A percentile compares a stretch with the other conserved stretches of the same genome.
These are phyloP conservation scores for Aspergillus jensenii DNA, from an alignment of 2,329 filamentous ascomycete genomes.

Conservation along the genomic window DNA sequence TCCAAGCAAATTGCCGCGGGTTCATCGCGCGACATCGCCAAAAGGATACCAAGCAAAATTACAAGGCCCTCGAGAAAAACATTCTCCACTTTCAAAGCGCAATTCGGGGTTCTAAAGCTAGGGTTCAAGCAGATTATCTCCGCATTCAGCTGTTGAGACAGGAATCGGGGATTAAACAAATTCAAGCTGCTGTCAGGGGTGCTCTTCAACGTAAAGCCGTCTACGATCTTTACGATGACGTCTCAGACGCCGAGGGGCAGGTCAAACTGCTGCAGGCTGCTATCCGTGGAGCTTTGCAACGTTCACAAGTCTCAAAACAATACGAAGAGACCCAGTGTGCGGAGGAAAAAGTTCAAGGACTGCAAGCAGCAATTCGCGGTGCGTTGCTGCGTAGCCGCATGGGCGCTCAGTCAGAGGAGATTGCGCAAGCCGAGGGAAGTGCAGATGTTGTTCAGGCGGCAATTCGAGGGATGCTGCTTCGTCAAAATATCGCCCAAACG, in stretches of 20 bases:
- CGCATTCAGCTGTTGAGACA: slow-evolving; percentile 40
- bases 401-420: slow-evolving; percentile 27
- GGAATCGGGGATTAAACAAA: slow-evolving; percentile 44
- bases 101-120: slow-evolving; percentile 57
- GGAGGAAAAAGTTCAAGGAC: slow-evolving; percentile 53
- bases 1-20: slow-evolving; percentile 79
- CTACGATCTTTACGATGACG: slow-evolving; percentile 58
- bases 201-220: slow-evolving; percentile 43
- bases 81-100: slow-evolving; percentile 81
- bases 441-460: slow-evolving; percentile 55
- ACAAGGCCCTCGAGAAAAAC: slow-evolving; percentile 68
- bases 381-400: slow-evolving; percentile 58
- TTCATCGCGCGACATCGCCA: slow-evolving; percentile 69
- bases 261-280: slow-evolving; percentile 56
- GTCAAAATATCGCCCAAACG: slow-evolving; percentile 27
- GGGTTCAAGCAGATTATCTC: slow-evolving; percentile 44
- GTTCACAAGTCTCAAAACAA: slow-evolving; percentile 16
- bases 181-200: slow-evolving; percentile 59
- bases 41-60: slow-evolving; percentile 66
- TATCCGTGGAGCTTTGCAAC: slow-evolving; percentile 57
- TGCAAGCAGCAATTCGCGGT: slow-evolving; percentile 69
- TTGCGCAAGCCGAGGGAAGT: slow-evolving; percentile 54
- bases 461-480: slow-evolving; percentile 58
- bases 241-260: slow-evolving; percentile 55
- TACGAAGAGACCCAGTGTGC: slow-evolving; percentile 41